phyloP scores from a whole-genome alignment of 441 rosid species.

The Populus trichocarpa region DNA sequence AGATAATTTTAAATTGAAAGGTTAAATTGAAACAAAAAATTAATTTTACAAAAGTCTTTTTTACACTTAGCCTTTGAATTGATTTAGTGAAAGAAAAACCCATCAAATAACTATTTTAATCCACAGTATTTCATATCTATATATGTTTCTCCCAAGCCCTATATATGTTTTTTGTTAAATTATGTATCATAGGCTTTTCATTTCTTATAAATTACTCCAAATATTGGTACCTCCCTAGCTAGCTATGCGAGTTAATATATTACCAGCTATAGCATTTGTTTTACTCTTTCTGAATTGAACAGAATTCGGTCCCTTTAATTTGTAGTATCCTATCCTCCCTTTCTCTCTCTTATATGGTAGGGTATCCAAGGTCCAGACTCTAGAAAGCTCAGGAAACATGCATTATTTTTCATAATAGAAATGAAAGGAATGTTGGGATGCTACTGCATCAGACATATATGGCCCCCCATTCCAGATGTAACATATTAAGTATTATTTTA shows the following conservation, averaged over 20 bases:
- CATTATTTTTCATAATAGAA: conserved; percentile 37
- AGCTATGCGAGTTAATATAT: background rate
- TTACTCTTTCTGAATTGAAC: background rate
- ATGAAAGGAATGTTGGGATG: conserved; percentile 23
- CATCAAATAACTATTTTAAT: too few species aligned
- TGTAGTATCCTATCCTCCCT: background rate
- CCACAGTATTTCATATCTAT: too few species aligned
- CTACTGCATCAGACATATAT: conserved; percentile 4
- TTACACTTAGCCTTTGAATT: too few species aligned
- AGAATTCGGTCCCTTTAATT: background rate
- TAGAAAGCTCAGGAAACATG: conserved; percentile 33
- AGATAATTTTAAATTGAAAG: too few species aligned
- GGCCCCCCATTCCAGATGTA: conserved; percentile 23
- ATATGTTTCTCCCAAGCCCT: too few species aligned
- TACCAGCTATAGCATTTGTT: background rate
- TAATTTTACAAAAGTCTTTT: too few species aligned
- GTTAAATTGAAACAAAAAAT: too few species aligned
- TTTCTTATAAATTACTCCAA: too few species aligned
- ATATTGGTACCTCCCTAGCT: background rate
- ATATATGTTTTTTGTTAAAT: too few species aligned
- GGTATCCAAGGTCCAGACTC: conserved; percentile 39
- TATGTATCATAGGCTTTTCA: too few species aligned
- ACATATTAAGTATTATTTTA: background rate
- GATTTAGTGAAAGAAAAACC: too few species aligned
- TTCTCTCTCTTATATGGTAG: conserved; percentile 15